Evolutionary conservation across 495 filamentous ascomycete genomes (phyloP).

Genomic region (Physcia stellaris): DNA sequence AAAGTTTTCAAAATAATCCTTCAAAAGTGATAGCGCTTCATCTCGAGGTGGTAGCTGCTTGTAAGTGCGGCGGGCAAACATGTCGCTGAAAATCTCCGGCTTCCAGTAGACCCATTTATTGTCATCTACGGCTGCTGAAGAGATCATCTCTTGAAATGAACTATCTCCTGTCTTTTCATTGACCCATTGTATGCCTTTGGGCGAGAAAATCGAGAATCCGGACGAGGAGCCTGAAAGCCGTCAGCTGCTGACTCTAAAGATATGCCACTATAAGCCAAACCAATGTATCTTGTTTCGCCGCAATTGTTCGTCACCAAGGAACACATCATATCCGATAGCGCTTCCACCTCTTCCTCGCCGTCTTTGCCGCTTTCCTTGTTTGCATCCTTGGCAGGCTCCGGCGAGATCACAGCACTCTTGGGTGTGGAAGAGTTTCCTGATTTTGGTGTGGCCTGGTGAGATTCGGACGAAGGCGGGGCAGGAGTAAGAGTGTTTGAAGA

Average conservation of each 20-base stretch:
- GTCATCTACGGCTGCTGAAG: constrained; percentile 65
- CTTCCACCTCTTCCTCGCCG: constrained; percentile 66
- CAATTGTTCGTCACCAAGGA: constrained; percentile 95
- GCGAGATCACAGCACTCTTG: constrained; percentile 45
- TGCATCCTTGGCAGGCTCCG: constrained; percentile 36
- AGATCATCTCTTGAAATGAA: constrained; percentile 94
- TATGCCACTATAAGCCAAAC: constrained; percentile 32
- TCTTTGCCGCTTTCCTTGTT: constrained; percentile 27
- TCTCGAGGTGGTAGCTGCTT: constrained; percentile 66
- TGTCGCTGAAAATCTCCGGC: constrained; percentile 81
- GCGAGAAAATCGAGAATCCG: constrained; percentile 95
- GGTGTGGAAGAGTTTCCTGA: constrained; percentile 43
- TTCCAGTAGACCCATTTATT: constrained; percentile 96
- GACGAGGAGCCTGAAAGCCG: constrained; percentile 68
- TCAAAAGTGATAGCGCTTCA: constrained; percentile 68
- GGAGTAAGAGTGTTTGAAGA: constrained; percentile 20
- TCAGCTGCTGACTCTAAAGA: constrained; percentile 13
- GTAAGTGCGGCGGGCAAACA: constrained; percentile 82
- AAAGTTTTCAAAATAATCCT: constrained; percentile 95
- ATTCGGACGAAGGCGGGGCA: constrained; percentile 16
- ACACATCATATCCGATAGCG: constrained; percentile 96
- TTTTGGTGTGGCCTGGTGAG: constrained; percentile 32
- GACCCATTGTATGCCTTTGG: constrained; percentile 96
- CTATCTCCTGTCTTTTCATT: constrained; percentile 93
- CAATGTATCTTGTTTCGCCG: constrained; percentile 92